phyloP scores from a whole-genome alignment of 2,329 filamentous ascomycete genomes.

The Xylaria sp. region DNA sequence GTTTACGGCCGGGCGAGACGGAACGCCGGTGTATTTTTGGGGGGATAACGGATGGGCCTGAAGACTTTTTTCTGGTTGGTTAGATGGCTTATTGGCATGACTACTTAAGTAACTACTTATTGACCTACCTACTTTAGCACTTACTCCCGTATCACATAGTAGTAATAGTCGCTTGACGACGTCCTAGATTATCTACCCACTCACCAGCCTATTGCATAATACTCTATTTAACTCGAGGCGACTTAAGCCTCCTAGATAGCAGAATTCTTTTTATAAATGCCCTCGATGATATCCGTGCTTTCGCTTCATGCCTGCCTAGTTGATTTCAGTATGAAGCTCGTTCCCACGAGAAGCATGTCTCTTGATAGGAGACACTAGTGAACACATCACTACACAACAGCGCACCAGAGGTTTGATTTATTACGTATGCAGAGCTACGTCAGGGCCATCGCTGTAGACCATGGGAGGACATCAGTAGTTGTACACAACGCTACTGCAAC shows the following conservation, averaged over 20 bases:
- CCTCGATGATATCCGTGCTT: not conserved
- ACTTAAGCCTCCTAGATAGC: not conserved
- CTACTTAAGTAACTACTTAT: too few species aligned
- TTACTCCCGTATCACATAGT: not conserved
- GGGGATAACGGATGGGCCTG: not conserved
- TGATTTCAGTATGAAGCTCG: too few species aligned
- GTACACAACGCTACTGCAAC: too few species aligned
- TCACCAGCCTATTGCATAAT: not conserved
- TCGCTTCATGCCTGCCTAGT: not conserved
- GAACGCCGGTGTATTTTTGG: not conserved
- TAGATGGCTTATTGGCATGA: not conserved
- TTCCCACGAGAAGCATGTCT: too few species aligned
- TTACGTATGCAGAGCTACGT: too few species aligned
- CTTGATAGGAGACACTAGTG: too few species aligned
- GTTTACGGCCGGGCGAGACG: not conserved
- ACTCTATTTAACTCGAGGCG: not conserved
- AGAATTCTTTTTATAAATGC: not conserved
- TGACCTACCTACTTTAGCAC: not conserved
- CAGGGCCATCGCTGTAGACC: too few species aligned
- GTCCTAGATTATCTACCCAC: not conserved
- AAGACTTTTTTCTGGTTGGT: not conserved
- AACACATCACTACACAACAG: too few species aligned
- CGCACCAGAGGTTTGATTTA: too few species aligned
- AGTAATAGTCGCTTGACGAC: not conserved
- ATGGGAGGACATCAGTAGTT: too few species aligned